Evolutionary conservation across 2,329 filamentous ascomycete species (phyloP), one percentile per base, ranked within the genome.

Genomic region (Curvularia eragrostidis): DNA sequence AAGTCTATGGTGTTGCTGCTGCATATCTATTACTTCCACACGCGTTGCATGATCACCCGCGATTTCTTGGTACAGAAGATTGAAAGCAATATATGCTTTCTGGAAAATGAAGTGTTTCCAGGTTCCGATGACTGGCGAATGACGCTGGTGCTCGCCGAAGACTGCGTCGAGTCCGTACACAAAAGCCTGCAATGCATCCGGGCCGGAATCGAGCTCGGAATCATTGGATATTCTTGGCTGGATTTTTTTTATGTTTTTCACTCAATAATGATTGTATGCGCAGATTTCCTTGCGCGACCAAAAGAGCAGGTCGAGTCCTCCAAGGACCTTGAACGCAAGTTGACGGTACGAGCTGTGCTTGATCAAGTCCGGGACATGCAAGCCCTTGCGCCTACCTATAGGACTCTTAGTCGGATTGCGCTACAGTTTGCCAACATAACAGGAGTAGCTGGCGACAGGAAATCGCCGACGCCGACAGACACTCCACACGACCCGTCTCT

Each of bases 191-290:
- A 65, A 34, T 67, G 58, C 54, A 66, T 71, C 6, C 60, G 61
- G 38, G 58, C 58, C 3, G 64, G 63, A 4, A 55, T 59, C 7
- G 41, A 64, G 10, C 52, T 65, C 9, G 59, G 59, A 1, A 55
- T 68, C 18, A 66, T 69, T 19, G 66, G 64, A 23, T 59, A 63
- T 36, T 65, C 64, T 0, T 69, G 64, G 62, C 28, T 67, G 2
- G 68, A 70, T 44, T 58, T 69, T 4, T 71, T 67, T 43, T 67
- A 70, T 39, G 54, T 72, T 24, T 69, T 67, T 32, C 67, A 72
- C n/a, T 63, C 63, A 1, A 48, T 71, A 1, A 23, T 72, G 5
- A 67, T 72, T 5, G 61, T 70, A 13, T 71, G 70, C 38, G 63
- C 65, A 15, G 68, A 71, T 47, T 71, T 71, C 24, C 66, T 71